Evolutionary conservation across 1,139 yeast species (phyloP).

Genomic region (Nakaseomyces bracarensis): DNA sequence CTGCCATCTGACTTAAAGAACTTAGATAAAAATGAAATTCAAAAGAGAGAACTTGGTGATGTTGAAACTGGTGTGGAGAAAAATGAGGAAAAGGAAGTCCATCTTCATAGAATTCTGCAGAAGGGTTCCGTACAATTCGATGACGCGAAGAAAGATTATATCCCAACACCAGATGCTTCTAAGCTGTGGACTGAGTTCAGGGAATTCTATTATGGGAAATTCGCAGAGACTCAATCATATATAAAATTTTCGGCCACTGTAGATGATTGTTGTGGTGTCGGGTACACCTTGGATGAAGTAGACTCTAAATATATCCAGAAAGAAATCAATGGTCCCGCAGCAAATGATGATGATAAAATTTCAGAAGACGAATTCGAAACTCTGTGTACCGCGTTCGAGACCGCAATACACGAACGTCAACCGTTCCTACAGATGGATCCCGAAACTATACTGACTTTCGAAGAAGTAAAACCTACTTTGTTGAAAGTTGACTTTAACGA

Average conservation of each 20-base stretch:
- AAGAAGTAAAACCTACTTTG: conserved; percentile 52
- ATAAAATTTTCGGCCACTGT: conserved; percentile 90
- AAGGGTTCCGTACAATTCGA: conserved; percentile 29
- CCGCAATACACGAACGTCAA: conserved; percentile 66
- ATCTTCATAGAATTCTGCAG: conserved; percentile 69
- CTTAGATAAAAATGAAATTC: conserved; percentile 56
- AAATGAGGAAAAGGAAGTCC: conserved; percentile 95
- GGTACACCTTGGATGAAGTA: conserved; percentile 82
- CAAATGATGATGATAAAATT: conserved; percentile 31
- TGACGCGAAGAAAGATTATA: conserved; percentile 55
- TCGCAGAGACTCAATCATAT: conserved; percentile 67
- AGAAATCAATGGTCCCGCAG: conserved; percentile 34
- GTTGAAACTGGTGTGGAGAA: conserved; percentile 98
- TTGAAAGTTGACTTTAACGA: conserved; percentile 28
- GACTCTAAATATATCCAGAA: conserved; percentile 61
- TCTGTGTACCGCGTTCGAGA: conserved; percentile 66
- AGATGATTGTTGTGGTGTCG: conserved; percentile 83
- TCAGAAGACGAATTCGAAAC: conserved; percentile 82
- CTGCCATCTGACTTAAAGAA: conserved; percentile 75
- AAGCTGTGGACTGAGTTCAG: conserved; percentile 69
- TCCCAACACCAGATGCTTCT: conserved; percentile 97
- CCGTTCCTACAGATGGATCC: conserved; percentile 88
- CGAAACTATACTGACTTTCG: conserved; percentile 57
- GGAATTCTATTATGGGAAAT: conserved; percentile 60
- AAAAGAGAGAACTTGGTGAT: conserved; percentile 77